Conservation (phyloP, 2,329 filamentous ascomycete species). For the Capronia americana region DNA sequence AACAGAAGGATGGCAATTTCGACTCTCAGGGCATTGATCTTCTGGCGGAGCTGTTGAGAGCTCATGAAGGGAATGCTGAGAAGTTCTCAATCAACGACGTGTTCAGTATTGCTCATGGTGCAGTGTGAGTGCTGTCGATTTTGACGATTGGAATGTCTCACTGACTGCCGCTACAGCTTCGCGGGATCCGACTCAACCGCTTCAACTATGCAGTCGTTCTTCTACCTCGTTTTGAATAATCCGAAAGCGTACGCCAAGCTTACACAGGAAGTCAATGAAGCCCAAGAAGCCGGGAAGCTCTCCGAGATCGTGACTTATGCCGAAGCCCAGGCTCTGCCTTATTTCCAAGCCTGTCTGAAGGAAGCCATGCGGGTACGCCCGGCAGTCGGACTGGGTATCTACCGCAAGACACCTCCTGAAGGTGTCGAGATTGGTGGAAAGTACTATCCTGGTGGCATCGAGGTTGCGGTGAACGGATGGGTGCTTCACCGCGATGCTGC, state of each 20-base stretch:
- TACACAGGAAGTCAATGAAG: constrained; percentile 41
- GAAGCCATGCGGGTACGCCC: constrained; percentile 39
- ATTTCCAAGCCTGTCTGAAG: constrained; percentile 39
- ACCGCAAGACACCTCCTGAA: constrained; percentile 40
- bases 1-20: constrained; percentile 39
- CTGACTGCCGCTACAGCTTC: constrained; percentile 28
- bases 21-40: constrained; percentile 48
- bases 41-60: constrained; percentile 59
- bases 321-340: constrained; percentile 35
- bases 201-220: constrained; percentile 65
- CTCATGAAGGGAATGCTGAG: constrained; percentile 58
- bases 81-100: constrained; percentile 61
- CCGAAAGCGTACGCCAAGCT: constrained; percentile 51
- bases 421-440: constrained; percentile 35
- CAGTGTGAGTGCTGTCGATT: constrained; percentile 44
- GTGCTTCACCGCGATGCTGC: constrained; percentile 51
- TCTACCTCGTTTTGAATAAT: constrained; percentile 58
- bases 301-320: constrained; percentile 37
- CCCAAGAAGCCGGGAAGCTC: constrained; percentile 26
- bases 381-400: constrained; percentile 41
- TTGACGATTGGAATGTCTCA: neutral
- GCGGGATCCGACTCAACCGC: constrained; percentile 66
- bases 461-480: constrained; percentile 45
- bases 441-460: constrained; percentile 33
- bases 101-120: constrained; percentile 63